Percentiles rank a stretch among this genome's conserved stretches.
These are phyloP conservation scores for Erythrobasidium hasegawianum DNA, from an alignment of 1,284 basidiomycete species.

Conservation along the genomic window DNA sequence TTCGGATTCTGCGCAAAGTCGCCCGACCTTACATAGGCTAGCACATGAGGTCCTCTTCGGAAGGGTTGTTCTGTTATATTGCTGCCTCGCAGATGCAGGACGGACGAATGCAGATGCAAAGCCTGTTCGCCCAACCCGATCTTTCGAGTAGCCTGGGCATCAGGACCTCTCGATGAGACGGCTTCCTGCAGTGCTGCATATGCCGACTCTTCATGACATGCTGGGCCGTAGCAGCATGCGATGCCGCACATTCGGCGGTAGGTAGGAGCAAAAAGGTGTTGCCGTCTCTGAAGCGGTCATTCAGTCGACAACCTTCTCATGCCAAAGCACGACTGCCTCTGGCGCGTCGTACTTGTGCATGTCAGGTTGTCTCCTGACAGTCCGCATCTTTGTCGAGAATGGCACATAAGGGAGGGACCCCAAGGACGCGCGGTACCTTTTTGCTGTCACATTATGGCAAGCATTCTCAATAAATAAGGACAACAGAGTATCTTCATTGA, in stretches of 20 bases:
- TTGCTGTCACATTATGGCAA: no score
- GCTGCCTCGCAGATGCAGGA: constrained; percentile 70
- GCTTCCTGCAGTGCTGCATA: background rate
- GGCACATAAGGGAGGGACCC: no score
- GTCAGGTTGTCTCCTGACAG: no score
- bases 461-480: no score
- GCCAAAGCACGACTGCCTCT: no score
- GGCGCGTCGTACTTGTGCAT: no score
- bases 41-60: constrained; percentile 46
- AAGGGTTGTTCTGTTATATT: constrained; percentile 69
- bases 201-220: background rate
- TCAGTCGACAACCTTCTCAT: no score
- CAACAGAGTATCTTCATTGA: no score
- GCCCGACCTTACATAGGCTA: constrained; percentile 7
- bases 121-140: constrained; percentile 9
- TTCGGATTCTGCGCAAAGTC: background rate
- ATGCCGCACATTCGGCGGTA: constrained; percentile 21
- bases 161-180: constrained; percentile 12
- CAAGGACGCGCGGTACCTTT: no score
- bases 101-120: constrained; percentile 64
- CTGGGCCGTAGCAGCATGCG: background rate
- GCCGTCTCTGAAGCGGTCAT: no score
- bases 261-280: no score
- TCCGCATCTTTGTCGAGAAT: no score
- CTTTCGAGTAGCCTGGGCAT: constrained; percentile 5